Evolutionary conservation across 768 basidiomycete genomes (phyloP).

Genomic region (Rhodotorula toruloides): DNA sequence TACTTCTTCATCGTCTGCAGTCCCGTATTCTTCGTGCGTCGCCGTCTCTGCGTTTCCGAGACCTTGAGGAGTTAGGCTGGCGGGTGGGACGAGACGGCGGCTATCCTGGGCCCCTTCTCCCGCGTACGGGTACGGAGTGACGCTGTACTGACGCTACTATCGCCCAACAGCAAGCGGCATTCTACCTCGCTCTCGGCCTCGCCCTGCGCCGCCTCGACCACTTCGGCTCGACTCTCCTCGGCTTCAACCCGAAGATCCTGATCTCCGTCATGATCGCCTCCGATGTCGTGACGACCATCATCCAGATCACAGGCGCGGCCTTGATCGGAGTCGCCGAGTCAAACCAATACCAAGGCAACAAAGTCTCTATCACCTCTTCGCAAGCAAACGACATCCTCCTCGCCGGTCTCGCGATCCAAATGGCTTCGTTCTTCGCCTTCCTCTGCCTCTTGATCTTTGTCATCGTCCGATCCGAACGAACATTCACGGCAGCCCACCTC

Average conservation of each 20-base stretch:
- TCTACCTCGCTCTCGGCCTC: conserved; percentile 45
- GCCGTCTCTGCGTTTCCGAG: too few species aligned
- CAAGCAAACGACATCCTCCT: conserved; percentile 47
- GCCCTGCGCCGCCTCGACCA: conserved; percentile 39
- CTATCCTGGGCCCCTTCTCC: too few species aligned
- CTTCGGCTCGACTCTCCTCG: conserved; percentile 37
- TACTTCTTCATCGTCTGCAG: conserved; percentile 10
- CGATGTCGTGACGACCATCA: conserved; percentile 44
- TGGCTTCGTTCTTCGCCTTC: conserved; percentile 45
- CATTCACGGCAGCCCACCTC: conserved; percentile 20
- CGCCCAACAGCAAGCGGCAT: conserved; percentile 41
- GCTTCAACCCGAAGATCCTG: conserved; percentile 43
- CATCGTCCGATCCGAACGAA: conserved; percentile 38
- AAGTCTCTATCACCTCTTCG: conserved; percentile 37
- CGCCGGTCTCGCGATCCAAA: conserved; percentile 44
- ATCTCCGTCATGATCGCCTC: conserved; percentile 42
- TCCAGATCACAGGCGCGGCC: conserved; percentile 47
- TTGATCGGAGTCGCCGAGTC: conserved; percentile 47
- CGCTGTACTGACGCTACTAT: conserved; percentile 17
- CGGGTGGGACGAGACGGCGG: too few species aligned
- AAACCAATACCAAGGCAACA: conserved; percentile 23
- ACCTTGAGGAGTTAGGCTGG: too few species aligned
- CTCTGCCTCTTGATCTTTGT: conserved; percentile 42
- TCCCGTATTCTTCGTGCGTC: too few species aligned
- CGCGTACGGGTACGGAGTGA: too few species aligned